Percentiles rank a stretch among this genome's conserved stretches.
These are phyloP conservation scores for Besnoitia besnoiti DNA, from an alignment of 169 alveolate species.

Conservation along the genomic window DNA sequence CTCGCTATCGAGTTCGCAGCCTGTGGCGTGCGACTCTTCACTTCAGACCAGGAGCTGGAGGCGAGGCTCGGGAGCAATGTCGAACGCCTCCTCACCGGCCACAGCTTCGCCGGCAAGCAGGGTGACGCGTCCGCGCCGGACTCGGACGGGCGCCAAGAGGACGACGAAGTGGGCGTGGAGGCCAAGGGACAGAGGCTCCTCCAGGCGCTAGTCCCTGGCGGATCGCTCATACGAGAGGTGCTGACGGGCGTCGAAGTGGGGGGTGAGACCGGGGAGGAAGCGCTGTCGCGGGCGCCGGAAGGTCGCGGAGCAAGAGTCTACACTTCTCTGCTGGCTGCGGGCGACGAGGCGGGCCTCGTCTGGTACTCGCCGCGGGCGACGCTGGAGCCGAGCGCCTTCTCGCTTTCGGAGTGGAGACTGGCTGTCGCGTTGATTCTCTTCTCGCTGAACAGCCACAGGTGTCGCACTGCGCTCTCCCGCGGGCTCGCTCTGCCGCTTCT, in stretches of 20 bases:
- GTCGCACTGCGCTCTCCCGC: not conserved
- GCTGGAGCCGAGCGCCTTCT: not conserved
- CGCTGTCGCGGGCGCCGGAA: no score
- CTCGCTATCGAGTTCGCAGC: slow-evolving; percentile 63
- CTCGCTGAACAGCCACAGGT: not conserved
- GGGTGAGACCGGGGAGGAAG: not conserved
- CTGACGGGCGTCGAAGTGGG: not conserved
- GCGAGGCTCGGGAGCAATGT: not conserved
- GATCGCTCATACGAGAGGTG: not conserved
- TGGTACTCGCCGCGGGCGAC: not conserved
- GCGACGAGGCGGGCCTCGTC: not conserved
- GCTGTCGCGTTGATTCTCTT: not conserved
- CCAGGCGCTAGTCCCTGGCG: not conserved
- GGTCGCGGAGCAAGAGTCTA: no score
- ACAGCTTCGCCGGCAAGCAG: not conserved
- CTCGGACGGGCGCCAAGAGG: not conserved
- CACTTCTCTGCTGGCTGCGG: not conserved
- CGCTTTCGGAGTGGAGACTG: not conserved
- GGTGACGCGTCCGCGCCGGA: not conserved
- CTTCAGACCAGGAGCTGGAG: not conserved
- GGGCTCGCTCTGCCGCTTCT: not conserved
- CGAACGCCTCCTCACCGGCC: not conserved
- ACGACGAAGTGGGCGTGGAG: not conserved
- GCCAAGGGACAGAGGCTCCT: not conserved
- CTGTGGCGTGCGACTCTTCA: slow-evolving; percentile 34